These are phyloP conservation scores for Geotrichum candidum DNA, from an alignment of 1,139 yeast genomes.

Conservation along the genomic window DNA sequence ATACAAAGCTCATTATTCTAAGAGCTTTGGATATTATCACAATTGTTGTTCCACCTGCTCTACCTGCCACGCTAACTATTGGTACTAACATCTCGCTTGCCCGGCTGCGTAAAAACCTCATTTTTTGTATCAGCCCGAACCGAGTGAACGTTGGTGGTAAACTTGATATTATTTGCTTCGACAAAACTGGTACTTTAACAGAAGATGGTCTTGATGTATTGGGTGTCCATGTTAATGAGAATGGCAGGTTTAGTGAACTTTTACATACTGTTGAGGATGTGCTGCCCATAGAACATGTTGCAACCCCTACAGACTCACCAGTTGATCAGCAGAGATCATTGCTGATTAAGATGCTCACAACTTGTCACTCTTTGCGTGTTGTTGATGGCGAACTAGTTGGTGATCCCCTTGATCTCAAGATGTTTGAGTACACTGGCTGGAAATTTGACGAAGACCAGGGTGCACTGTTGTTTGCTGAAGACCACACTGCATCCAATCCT, in stretches of 20 bases:
- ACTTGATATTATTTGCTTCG: constrained; percentile 83
- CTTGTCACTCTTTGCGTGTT: constrained; percentile 80
- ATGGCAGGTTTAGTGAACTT: constrained; percentile 46
- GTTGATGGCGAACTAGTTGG: constrained; percentile 81
- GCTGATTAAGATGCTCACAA: constrained; percentile 48
- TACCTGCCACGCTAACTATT: constrained; percentile 93
- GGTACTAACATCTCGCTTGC: constrained; percentile 90
- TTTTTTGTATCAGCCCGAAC: constrained; percentile 89
- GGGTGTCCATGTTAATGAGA: constrained; percentile 55
- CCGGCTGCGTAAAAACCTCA: constrained; percentile 59
- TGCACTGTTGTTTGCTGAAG: constrained; percentile 34
- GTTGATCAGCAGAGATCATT: constrained; percentile 13
- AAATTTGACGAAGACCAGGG: constrained; percentile 58
- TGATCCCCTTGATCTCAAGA: constrained; percentile 86
- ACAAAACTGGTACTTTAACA: constrained; percentile 94
- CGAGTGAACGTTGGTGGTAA: constrained; percentile 94
- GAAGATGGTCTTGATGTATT: constrained; percentile 93
- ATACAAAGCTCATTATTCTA: constrained; percentile 62
- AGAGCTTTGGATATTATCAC: constrained; percentile 92
- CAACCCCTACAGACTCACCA: constrained; percentile 12
- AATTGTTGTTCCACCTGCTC: constrained; percentile 96
- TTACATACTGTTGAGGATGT: constrained; percentile 35
- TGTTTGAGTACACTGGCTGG: constrained; percentile 89
- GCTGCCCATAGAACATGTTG: constrained; percentile 9
- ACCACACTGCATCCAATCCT: constrained; percentile 34